A percentile compares a stretch with the other conserved stretches of the same genome.
phyloP scores from a whole-genome alignment of 2,329 filamentous ascomycete species.

The Hypoxylon rubiginosum region DNA sequence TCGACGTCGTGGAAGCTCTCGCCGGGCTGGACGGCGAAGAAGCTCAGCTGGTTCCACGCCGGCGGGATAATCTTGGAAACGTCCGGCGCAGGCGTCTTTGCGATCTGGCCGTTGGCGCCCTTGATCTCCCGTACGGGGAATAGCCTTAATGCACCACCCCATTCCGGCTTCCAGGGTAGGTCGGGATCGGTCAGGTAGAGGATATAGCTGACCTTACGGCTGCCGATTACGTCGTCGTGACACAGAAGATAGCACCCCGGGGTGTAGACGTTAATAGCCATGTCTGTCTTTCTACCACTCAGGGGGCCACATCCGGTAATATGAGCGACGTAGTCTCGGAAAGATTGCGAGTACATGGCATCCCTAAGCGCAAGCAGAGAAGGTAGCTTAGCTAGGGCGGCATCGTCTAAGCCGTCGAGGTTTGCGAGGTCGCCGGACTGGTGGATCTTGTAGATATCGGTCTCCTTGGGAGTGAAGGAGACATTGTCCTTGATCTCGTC shows the following conservation, averaged over 20 bases:
- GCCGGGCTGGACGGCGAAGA: slow-evolving; percentile 98
- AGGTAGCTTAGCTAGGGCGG: slow-evolving; percentile 85
- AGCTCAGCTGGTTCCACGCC: slow-evolving; percentile 96
- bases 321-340: slow-evolving; percentile 87
- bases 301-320: slow-evolving; percentile 89
- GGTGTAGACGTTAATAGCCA: slow-evolving; percentile 99
- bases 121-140: slow-evolving; percentile 78
- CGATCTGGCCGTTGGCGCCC: slow-evolving; percentile 78
- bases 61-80: slow-evolving; percentile 87
- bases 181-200: slow-evolving; percentile 96
- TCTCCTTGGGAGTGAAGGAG: slow-evolving; percentile 97
- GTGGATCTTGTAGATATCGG: slow-evolving; percentile 99
- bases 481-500: slow-evolving; percentile 91
- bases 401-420: slow-evolving; percentile 91
- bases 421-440: slow-evolving; percentile 98
- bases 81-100: slow-evolving; percentile 84
- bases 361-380: slow-evolving; percentile 94
- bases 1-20: slow-evolving; percentile 99
- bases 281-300: slow-evolving; percentile 95
- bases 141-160: slow-evolving; percentile 91
- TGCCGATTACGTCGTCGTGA: slow-evolving; percentile 99
- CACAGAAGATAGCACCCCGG: slow-evolving; percentile 95
- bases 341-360: slow-evolving; percentile 89
- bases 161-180: slow-evolving; percentile 87
- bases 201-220: slow-evolving; percentile 94